phyloP scores from a whole-genome alignment of 176 grass and related monocot genomes.

The Eragrostis curvula region DNA sequence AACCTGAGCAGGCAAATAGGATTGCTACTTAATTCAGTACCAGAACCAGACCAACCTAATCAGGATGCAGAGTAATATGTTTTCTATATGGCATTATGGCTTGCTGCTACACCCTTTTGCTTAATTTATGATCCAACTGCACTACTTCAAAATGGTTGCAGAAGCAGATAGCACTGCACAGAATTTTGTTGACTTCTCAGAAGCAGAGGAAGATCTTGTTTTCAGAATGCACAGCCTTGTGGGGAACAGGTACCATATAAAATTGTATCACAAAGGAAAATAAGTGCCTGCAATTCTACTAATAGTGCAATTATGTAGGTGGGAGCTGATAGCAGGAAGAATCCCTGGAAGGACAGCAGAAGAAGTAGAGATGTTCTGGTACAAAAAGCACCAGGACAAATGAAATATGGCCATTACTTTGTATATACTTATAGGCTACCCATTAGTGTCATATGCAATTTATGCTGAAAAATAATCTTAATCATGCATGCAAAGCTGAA shows the following conservation, averaged over 20 bases:
- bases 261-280: slow-evolving; percentile 20
- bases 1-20: not conserved
- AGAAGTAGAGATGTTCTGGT: slow-evolving; percentile 70
- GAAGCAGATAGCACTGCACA: slow-evolving; percentile 44
- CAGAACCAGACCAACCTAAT: slow-evolving; percentile 19
- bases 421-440: not conserved
- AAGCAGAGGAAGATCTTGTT: slow-evolving; percentile 66
- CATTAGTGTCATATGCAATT: slow-evolving; percentile 16
- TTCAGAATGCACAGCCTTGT: slow-evolving; percentile 67
- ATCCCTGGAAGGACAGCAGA: slow-evolving; percentile 67
- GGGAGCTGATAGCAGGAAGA: slow-evolving; percentile 69
- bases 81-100: not conserved
- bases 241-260: slow-evolving; percentile 49
- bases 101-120: slow-evolving; percentile 3
- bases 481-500: not conserved
- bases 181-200: slow-evolving; percentile 54
- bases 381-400: slow-evolving; percentile 42
- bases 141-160: slow-evolving; percentile 32
- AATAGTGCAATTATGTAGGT: slow-evolving; percentile 52
- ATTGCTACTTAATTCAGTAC: slow-evolving; percentile 5
- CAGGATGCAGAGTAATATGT: not conserved
- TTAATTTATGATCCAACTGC: slow-evolving; percentile 4
- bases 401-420: slow-evolving; percentile 21
- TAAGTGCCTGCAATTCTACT: not conserved
- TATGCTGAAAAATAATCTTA: not conserved